Evolutionary conservation across 768 basidiomycete genomes (phyloP).

Genomic region (Mycena latifolia): DNA sequence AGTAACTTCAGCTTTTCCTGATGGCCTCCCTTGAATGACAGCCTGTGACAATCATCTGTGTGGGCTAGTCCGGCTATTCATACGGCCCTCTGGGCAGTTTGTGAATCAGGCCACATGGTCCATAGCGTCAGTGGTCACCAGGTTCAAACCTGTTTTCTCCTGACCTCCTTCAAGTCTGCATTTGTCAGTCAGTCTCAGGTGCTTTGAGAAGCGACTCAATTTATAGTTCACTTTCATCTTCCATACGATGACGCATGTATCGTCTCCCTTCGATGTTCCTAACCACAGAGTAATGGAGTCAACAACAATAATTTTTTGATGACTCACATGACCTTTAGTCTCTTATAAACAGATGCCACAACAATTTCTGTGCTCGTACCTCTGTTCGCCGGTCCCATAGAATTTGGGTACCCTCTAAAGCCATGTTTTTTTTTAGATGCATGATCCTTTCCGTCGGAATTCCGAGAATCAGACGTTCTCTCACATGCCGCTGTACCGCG

Average conservation of each 20-base stretch:
- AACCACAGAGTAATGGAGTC: not conserved
- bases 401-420: not conserved
- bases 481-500: constrained; percentile 1
- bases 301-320: constrained; percentile 2
- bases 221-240: constrained; percentile 2
- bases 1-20: too few species aligned
- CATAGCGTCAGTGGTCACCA: constrained; percentile 8
- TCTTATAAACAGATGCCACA: not conserved
- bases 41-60: too few species aligned
- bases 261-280: not conserved
- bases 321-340: constrained; percentile 1
- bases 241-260: not conserved
- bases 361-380: not conserved
- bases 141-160: not conserved
- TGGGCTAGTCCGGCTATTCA: too few species aligned
- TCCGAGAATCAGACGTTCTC: constrained; percentile 2
- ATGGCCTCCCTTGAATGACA: too few species aligned
- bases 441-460: constrained; percentile 7
- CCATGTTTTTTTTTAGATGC: constrained; percentile 2
- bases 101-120: too few species aligned
- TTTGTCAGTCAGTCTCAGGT: constrained; percentile 3
- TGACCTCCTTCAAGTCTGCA: not conserved
- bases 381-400: not conserved
- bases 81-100: too few species aligned
- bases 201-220: constrained; percentile 1